These are phyloP conservation scores for Thalassiosira mediterranea DNA, from an alignment of 352 stramenopile species.

Conservation along the genomic window DNA sequence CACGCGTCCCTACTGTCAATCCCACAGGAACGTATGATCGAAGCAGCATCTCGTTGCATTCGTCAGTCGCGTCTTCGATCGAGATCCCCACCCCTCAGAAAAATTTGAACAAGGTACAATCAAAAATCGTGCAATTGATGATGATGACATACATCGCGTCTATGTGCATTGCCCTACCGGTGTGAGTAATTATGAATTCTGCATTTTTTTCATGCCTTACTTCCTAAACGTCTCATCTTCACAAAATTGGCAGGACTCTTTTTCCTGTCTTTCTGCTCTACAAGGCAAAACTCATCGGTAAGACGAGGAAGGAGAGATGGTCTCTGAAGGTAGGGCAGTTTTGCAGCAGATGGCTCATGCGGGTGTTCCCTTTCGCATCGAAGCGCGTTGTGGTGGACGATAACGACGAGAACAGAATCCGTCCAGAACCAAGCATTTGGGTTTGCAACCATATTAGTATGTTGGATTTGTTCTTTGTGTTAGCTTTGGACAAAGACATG, in stretches of 20 bases:
- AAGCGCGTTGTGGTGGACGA: constrained; percentile 45
- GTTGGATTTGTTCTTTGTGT: constrained; percentile 78
- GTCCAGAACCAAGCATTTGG: constrained; percentile 75
- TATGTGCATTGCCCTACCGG: constrained; percentile 75
- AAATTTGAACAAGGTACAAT: constrained; percentile 33
- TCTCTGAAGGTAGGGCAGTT: constrained; percentile 66
- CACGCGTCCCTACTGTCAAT: too few species aligned
- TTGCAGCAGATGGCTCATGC: constrained; percentile 72
- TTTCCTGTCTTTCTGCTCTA: constrained; percentile 53
- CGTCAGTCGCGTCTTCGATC: constrained; percentile 14
- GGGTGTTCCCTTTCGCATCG: constrained; percentile 74
- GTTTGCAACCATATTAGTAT: constrained; percentile 81
- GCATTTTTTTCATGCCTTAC: too few species aligned
- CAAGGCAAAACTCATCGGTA: constrained; percentile 50
- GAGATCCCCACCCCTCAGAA: constrained; percentile 5
- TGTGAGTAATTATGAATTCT: too few species aligned
- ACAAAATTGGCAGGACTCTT: too few species aligned
- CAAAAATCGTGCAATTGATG: constrained; percentile 27
- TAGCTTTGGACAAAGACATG: constrained; percentile 69
- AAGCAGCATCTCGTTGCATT: too few species aligned
- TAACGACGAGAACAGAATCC: constrained; percentile 42
- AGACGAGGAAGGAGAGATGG: constrained; percentile 51
- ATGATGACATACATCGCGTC: constrained; percentile 70
- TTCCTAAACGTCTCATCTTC: too few species aligned
- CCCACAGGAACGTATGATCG: too few species aligned